Conservation (phyloP, 768 basidiomycete genomes). For the Cubamyces lactineus region DNA sequence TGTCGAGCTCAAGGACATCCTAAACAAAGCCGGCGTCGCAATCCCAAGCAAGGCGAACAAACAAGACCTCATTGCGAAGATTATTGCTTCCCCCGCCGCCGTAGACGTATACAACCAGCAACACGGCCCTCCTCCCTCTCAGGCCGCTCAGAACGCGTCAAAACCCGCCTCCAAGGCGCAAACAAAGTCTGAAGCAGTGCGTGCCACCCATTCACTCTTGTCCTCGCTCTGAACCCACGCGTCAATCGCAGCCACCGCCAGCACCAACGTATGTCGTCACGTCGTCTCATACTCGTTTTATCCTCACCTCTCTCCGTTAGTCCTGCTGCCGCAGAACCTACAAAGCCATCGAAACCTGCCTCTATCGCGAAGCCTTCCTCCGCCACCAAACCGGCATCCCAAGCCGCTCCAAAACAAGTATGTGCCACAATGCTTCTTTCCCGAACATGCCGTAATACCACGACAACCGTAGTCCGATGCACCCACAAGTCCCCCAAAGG, state of each 20-base stretch:
- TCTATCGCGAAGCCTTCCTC: slow-evolving; percentile 14
- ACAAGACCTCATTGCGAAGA: slow-evolving; percentile 64
- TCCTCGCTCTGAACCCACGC: slow-evolving; percentile 36
- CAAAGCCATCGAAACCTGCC: slow-evolving; percentile 33
- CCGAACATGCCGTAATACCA: neutral
- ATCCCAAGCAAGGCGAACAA: slow-evolving; percentile 64
- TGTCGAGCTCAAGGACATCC: slow-evolving; percentile 66
- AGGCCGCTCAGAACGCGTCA: slow-evolving; percentile 35
- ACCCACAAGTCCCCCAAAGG: neutral
- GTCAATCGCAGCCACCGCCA: slow-evolving; percentile 36
- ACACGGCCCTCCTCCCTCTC: slow-evolving; percentile 17
- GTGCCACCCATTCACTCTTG: slow-evolving; percentile 7
- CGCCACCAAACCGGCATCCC: slow-evolving; percentile 12
- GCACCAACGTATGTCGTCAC: slow-evolving; percentile 35
- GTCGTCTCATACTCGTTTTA: neutral
- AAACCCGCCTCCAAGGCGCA: slow-evolving; percentile 30
- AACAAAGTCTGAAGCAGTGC: slow-evolving; percentile 10
- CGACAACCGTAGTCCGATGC: neutral
- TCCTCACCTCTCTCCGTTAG: neutral
- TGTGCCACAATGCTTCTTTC: neutral
- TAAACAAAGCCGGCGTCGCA: slow-evolving; percentile 52
- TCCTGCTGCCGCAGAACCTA: slow-evolving; percentile 18
- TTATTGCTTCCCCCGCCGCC: slow-evolving; percentile 55
- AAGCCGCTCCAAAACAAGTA: slow-evolving; percentile 19
- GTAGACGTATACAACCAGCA: slow-evolving; percentile 49